Evolutionary conservation across 768 basidiomycete species (phyloP), one percentile per base, ranked within the genome.

Genomic region (Xerocomellus dryophilus): DNA sequence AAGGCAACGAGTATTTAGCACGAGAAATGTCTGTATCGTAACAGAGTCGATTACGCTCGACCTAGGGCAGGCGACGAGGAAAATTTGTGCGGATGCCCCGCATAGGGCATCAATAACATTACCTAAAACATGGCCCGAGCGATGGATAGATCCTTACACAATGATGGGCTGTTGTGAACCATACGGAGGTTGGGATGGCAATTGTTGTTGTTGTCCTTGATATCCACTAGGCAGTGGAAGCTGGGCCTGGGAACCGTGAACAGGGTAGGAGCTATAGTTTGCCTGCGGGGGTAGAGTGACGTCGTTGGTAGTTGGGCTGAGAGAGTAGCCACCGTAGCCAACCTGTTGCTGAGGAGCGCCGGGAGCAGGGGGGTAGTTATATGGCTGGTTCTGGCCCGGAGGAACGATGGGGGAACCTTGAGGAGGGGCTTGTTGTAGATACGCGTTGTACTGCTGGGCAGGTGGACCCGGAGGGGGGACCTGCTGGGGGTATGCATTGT

Each of bases 261-360:
- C 31, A 11, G 66, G 67, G n/a, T 63, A 50, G 11, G 54, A 17
- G 29, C 1, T 40, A 51, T 55, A 58, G 25, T 59, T 61, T 6
- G 67, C 53, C 32, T 60, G 67, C 25, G 59, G 59, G 2, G 66
- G 54, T 6, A 42, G 53, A 36, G 54, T 4, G 21, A 50, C 27
- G 7, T 18, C 18, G 11, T 31, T 47, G 17, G 41, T 15, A 14
- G 47, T 50, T 5, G 52, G 51, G 14, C 47, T 43, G 29, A 57
- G 29, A 36, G 56, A 43, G 46, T 66, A 53, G 11, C 42, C 47
- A 31, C 23, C 6, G 11, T 54, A 50, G 35, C 25, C 32, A 14
- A 11, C 44, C 14, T 42, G 66, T 29, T 49, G 49, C 34, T 43
- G 52, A 1, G 44, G 34, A 40, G 25, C 11, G 3, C 43, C 27